A percentile compares a stretch with the other conserved stretches of the same genome.
These are phyloP conservation scores for Groenewaldozyma salmanticensis DNA, from an alignment of 805 yeast species.

Conservation along the genomic window DNA sequence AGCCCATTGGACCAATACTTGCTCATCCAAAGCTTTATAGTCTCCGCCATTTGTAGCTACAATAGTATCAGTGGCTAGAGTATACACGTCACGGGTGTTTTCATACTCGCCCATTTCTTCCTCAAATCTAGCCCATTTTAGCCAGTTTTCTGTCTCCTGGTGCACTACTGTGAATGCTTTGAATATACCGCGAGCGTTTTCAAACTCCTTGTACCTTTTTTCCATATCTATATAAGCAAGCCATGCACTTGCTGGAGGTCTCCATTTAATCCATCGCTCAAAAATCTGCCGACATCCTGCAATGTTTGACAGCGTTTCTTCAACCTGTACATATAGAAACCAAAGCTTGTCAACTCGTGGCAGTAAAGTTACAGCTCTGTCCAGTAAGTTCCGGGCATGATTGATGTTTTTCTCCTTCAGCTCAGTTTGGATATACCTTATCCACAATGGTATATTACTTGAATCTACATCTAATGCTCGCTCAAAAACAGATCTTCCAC, in stretches of 20 bases:
- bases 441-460: conserved; percentile 76
- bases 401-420: conserved; percentile 61
- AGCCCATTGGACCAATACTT: conserved; percentile 48
- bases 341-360: conserved; percentile 82
- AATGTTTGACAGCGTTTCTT: conserved; percentile 63
- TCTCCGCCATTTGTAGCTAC: conserved; percentile 19
- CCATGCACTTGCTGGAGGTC: conserved; percentile 62
- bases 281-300: conserved; percentile 55
- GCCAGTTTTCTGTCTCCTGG: conserved; percentile 54
- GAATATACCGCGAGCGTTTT: conserved; percentile 50
- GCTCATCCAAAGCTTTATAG: conserved; percentile 27
- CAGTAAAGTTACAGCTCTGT: conserved; percentile 60
- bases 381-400: conserved; percentile 80
- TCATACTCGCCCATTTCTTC: conserved; percentile 36
- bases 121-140: conserved; percentile 68
- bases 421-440: conserved; percentile 71
- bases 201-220: conserved; percentile 48
- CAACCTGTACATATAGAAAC: conserved; percentile 74
- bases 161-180: conserved; percentile 44
- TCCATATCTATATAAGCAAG: conserved; percentile 65
- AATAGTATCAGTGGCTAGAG: conserved; percentile 53
- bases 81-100: conserved; percentile 54
- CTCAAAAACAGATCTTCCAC: conserved; percentile 85
- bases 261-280: conserved; percentile 74
- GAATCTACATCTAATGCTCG: conserved; percentile 72